Evolutionary conservation across 106 monocot species (phyloP), one percentile per base, ranked within the genome.

Genomic region (Amphibolis antarctica): DNA sequence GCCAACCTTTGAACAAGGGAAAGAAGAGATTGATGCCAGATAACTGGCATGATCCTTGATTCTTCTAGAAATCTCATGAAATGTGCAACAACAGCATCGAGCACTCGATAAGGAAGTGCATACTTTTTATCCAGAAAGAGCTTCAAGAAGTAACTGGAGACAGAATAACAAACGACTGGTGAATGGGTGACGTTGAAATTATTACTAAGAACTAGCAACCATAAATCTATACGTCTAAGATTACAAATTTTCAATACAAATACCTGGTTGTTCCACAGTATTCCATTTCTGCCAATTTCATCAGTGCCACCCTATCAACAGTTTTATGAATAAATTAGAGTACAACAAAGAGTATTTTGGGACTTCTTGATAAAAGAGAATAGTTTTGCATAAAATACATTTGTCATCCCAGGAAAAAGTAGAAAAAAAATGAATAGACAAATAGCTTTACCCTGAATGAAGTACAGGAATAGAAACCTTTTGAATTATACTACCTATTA

Each of bases 201-300:
- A 4, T 36, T 36, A 36, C 36, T 36, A 36, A n/a, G n/a, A n/a
- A 36, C 36, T 36, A 36, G 36, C 36, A 36, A 4, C 36, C 36
- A 36, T 7, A 36, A 36, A 36, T 2, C 36, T 7, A 36, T 36
- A 36, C 7, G 7, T 36, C 7, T 36, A n/a, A n/a, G 36, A 36
- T 4, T 36, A 36, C 36, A 36, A 36, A 4, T 36, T n/a, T n/a
- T n/a, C n/a, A n/a, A n/a, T n/a, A n/a, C n/a, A n/a, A n/a, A n/a
- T 62, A 75, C 75, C 75, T 75, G 24, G 75, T 75, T 23, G 75
- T 75, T 27, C 75, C 75, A 69, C 68, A 75, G 18, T 75, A 75
- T 26, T 75, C 75, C 75, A 75, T 62, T 45, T 75, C 69, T 69
- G 68, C 68, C 53, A 75, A 44, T 44, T 75, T 68, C 75, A 75